These are phyloP conservation scores for Pseudevernia furfuracea DNA, from an alignment of 495 filamentous ascomycete genomes.

Conservation along the genomic window DNA sequence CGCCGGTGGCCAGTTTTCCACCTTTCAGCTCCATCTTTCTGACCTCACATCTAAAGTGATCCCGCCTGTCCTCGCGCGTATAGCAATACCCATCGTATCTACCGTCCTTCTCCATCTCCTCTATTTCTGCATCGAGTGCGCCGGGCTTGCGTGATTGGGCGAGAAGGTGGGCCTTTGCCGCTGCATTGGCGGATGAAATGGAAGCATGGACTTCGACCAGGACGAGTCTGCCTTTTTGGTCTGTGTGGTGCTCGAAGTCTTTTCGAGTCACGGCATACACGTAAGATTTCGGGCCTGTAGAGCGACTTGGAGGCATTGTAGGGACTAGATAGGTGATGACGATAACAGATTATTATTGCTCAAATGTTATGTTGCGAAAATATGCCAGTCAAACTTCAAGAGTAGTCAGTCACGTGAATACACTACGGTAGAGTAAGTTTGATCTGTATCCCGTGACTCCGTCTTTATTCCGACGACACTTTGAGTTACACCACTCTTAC, in stretches of 20 bases:
- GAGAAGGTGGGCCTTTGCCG: not conserved
- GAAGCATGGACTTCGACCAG: not conserved
- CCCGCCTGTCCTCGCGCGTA: not conserved
- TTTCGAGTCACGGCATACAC: not conserved
- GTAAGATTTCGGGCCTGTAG: not conserved
- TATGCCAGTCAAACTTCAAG: too few relatives aligned
- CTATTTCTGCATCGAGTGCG: not conserved
- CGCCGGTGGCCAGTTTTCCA: not conserved
- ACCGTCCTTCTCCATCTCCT: not conserved
- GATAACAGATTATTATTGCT: too few relatives aligned
- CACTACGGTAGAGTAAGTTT: too few relatives aligned
- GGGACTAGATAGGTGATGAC: too few relatives aligned
- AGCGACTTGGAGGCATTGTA: not conserved
- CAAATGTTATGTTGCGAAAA: too few relatives aligned
- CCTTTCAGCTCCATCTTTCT: not conserved
- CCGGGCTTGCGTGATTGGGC: not conserved
- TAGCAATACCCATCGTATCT: not conserved
- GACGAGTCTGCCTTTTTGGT: not conserved
- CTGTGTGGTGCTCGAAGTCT: not conserved
- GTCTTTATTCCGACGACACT: conserved; percentile 15
- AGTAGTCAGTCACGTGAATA: not conserved
- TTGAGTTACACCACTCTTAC: conserved; percentile 12
- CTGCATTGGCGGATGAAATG: not conserved
- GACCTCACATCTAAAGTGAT: not conserved
- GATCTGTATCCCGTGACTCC: not conserved